Evolutionary conservation across 2,329 filamentous ascomycete genomes (phyloP).

Genomic region (Graphilbum fragrans): DNA sequence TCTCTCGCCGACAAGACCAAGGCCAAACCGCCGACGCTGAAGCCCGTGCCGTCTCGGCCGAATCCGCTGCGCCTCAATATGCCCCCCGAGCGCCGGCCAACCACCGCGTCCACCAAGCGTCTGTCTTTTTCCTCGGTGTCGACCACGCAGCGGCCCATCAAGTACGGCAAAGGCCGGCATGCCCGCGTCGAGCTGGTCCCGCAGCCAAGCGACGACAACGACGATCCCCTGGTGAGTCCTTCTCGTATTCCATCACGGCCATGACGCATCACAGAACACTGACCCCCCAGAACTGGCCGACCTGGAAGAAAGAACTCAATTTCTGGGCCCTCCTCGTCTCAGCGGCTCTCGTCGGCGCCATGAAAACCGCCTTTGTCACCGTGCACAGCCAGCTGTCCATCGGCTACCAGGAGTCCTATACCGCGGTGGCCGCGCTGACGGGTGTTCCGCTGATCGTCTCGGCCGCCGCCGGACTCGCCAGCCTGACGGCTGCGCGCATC

Average conservation of each 20-base stretch:
- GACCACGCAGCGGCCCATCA: conserved; percentile 24
- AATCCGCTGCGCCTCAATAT: not conserved
- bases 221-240: conserved; percentile 41
- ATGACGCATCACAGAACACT: not conserved
- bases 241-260: no score
- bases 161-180: conserved; percentile 32
- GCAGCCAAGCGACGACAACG: conserved; percentile 40
- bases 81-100: no score
- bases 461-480: conserved; percentile 28
- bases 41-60: not conserved
- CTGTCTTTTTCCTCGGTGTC: conserved; percentile 22
- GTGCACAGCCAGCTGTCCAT: conserved; percentile 31
- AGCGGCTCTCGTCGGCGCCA: conserved; percentile 32
- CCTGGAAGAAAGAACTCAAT: conserved; percentile 40
- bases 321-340: conserved; percentile 33
- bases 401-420: conserved; percentile 32
- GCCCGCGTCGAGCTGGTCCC: conserved; percentile 35
- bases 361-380: conserved; percentile 41
- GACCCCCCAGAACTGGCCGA: conserved; percentile 40
- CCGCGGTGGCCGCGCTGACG: conserved; percentile 34
- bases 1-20: no score
- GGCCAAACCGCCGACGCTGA: no score
- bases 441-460: conserved; percentile 40
- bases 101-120: conserved; percentile 21
- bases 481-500: conserved; percentile 29